phyloP scores from a whole-genome alignment of 495 filamentous ascomycete species.

The Penicillium silybi region DNA sequence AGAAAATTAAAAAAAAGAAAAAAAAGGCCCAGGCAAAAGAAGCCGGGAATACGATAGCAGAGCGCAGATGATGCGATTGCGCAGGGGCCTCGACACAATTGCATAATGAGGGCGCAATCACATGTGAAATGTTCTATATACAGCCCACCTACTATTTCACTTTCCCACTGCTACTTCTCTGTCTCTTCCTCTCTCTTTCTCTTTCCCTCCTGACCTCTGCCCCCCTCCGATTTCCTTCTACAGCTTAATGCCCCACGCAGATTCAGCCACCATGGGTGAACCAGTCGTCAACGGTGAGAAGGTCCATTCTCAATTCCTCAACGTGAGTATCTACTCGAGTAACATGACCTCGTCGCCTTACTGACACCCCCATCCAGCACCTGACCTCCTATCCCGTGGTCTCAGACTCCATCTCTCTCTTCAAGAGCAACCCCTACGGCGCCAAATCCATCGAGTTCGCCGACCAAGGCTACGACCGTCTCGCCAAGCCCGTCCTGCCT shows the following conservation, averaged over 20 bases:
- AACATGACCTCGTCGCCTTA: constrained; percentile 17
- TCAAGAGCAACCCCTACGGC: constrained; percentile 77
- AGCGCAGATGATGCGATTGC: constrained; percentile 22
- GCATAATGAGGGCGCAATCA: constrained; percentile 26
- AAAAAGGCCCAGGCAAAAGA: neutral
- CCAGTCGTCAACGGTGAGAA: constrained; percentile 63
- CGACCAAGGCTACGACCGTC: constrained; percentile 60
- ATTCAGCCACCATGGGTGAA: constrained; percentile 41
- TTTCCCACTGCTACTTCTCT: constrained; percentile 2
- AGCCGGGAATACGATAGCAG: constrained; percentile 5
- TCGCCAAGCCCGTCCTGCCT: constrained; percentile 70
- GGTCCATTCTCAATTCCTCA: constrained; percentile 61
- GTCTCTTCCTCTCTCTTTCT: neutral
- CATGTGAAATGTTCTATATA: constrained; percentile 26
- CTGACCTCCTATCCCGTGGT: constrained; percentile 81
- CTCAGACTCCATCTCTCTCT: constrained; percentile 68
- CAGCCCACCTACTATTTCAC: constrained; percentile 5
- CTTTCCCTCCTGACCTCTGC: constrained; percentile 3
- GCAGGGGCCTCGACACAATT: constrained; percentile 22
- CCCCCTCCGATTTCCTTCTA: constrained; percentile 9
- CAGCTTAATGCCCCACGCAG: constrained; percentile 41
- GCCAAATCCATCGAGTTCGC: constrained; percentile 72
- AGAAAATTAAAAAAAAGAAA: neutral
- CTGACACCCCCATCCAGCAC: constrained; percentile 50
- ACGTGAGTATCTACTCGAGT: constrained; percentile 39